Evolutionary conservation across 805 yeast species (phyloP), one percentile per base, ranked within the genome.

Genomic region (Zygosaccharomyces pseudorouxii): DNA sequence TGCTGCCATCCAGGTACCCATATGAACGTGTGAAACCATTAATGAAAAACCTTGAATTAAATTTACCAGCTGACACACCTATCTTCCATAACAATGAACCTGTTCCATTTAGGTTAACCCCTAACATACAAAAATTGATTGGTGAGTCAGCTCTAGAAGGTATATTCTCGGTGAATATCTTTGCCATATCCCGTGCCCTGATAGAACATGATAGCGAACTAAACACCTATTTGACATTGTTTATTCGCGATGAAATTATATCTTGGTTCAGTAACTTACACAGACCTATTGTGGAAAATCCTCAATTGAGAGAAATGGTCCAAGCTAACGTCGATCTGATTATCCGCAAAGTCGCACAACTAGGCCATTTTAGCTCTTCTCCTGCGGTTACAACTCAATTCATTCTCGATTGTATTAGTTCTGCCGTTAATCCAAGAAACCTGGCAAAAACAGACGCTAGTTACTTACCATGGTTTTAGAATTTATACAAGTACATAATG

Each of bases 71-170:
- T 11, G 76, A 71, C 55, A 74, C 82, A 0, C 99, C 99, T 22
- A 75, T 92, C 22, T 90, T 92, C 74, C 84, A 84, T 64, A 89
- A 90, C 56, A 80, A 89, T 12, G 99, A 93, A 64, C 81, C 89
- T 54, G 97, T 93, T 43, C 98, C 99, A 39, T 93, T 93, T 77
- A 77, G 99, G 62, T 75, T 93, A 61, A 92, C 99, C 5, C 99
- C 99, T 18, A 93, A 95, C 63, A 79, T 95, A 48, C 99, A 93
- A 66, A 83, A 84, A 55, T 74, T 93, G 62, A 89, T 93, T 71
- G 98, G 99, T 42, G 95, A 90, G 51, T 81, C 90, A n/a, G 88
- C 89, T 4, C 71, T 89, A 59, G 99, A 93, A 67, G 99, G 99
- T 43, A 75, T 95, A 14, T 79, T 89, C 54, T 82, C 97, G 1